These are phyloP conservation scores for Tanacetum coccineum DNA, from an alignment of 129 eudicot species.

Conservation along the genomic window DNA sequence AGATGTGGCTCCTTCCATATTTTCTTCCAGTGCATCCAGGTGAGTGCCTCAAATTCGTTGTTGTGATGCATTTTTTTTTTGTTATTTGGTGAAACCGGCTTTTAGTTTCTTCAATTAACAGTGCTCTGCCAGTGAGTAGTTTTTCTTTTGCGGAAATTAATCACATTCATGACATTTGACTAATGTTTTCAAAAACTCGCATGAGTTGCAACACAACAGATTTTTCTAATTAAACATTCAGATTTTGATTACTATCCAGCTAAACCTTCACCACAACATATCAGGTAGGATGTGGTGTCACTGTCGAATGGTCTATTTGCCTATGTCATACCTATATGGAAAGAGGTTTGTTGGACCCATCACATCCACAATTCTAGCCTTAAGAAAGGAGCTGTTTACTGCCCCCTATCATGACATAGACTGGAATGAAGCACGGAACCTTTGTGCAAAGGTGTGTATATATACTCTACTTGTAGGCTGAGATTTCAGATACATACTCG, in stretches of 20 bases:
- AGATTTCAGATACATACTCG: slow-evolving; percentile 14
- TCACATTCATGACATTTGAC: neutral
- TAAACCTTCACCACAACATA: slow-evolving; percentile 21
- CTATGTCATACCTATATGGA: slow-evolving; percentile 92
- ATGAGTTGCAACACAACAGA: too few relatives aligned
- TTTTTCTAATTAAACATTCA: neutral
- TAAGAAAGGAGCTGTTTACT: slow-evolving; percentile 74
- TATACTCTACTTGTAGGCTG: neutral
- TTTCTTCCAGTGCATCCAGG: slow-evolving; percentile 90
- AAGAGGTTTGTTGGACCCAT: slow-evolving; percentile 93
- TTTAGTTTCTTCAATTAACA: slow-evolving; percentile 11
- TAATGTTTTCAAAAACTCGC: neutral
- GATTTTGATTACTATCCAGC: neutral
- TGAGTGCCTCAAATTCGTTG: slow-evolving; percentile 15
- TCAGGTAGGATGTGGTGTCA: slow-evolving; percentile 99
- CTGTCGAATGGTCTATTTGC: slow-evolving; percentile 95
- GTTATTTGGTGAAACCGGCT: neutral
- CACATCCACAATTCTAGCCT: slow-evolving; percentile 65
- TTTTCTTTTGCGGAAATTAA: neutral
- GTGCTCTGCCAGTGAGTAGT: neutral
- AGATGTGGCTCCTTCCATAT: slow-evolving; percentile 82
- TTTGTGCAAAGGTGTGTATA: slow-evolving; percentile 80
- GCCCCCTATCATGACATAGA: slow-evolving; percentile 86
- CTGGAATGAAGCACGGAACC: slow-evolving; percentile 85
- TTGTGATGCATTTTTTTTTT: slow-evolving; percentile 6